A percentile compares a stretch with the other conserved stretches of the same genome.
Conservation (phyloP, 257 asterid genomes). For the Rehmannia glutinosa region DNA sequence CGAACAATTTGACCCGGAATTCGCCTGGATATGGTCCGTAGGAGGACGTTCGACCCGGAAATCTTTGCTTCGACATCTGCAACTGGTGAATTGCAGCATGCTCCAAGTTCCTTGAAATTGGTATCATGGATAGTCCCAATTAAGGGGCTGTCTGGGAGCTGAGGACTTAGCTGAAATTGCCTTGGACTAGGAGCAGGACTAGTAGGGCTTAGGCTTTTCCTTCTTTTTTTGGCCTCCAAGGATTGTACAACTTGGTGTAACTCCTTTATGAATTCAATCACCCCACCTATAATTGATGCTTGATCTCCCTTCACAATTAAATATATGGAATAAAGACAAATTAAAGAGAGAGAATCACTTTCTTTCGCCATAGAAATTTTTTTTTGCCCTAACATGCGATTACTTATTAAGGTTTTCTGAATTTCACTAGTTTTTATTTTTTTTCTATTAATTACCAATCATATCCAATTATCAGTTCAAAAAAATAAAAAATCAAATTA, state of each 20-base stretch:
- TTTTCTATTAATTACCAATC: no score
- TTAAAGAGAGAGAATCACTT: not conserved
- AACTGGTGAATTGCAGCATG: slow-evolving; percentile 74
- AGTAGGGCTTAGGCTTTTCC: slow-evolving; percentile 66
- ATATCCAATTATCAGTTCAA: no score
- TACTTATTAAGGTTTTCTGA: no score
- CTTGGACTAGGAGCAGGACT: slow-evolving; percentile 61
- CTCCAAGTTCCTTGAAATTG: slow-evolving; percentile 65
- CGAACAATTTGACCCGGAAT: slow-evolving; percentile 68
- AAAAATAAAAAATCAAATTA: no score
- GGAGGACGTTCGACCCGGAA: slow-evolving; percentile 66
- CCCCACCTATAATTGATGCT: slow-evolving; percentile 95
- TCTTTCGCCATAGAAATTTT: no score
- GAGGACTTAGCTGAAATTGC: slow-evolving; percentile 43
- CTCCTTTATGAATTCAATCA: slow-evolving; percentile 89
- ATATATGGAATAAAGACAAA: not conserved
- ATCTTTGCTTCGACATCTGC: slow-evolving; percentile 90
- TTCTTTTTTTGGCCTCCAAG: slow-evolving; percentile 65
- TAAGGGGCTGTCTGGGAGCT: slow-evolving; percentile 38
- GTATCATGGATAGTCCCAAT: slow-evolving; percentile 8
- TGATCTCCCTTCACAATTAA: slow-evolving; percentile 69
- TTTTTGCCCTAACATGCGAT: no score
- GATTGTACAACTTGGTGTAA: slow-evolving; percentile 76
- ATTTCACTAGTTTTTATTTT: no score
- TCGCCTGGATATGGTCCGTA: slow-evolving; percentile 63